phyloP scores from a whole-genome alignment of 768 basidiomycete genomes.

The Suillus subaureus region DNA sequence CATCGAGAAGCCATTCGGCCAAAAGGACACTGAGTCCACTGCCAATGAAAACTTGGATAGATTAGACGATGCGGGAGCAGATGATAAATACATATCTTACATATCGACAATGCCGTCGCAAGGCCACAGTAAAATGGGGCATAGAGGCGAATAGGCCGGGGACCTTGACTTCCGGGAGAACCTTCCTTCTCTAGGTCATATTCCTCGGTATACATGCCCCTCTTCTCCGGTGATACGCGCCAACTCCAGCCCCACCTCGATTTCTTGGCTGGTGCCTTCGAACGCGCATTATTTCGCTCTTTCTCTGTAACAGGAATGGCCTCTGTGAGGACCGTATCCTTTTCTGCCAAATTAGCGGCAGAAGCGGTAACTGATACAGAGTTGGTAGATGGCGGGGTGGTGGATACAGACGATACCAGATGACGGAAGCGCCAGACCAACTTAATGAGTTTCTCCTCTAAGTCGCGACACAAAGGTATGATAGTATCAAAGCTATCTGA shows the following conservation, averaged over 20 bases:
- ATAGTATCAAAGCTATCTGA: conserved; percentile 80
- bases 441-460: conserved; percentile 79
- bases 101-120: conserved; percentile 60
- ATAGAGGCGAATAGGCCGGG: conserved; percentile 60
- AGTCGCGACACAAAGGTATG: conserved; percentile 67
- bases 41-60: conserved; percentile 63
- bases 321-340: conserved; percentile 25
- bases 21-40: conserved; percentile 61
- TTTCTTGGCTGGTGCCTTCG: conserved; percentile 5
- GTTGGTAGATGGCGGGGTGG: conserved; percentile 21
- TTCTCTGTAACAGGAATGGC: conserved; percentile 24
- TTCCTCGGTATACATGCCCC: conserved; percentile 4
- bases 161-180: conserved; percentile 18
- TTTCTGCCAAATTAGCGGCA: conserved; percentile 54
- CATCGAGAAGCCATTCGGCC: conserved; percentile 71
- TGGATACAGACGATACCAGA: conserved; percentile 10
- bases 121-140: conserved; percentile 76
- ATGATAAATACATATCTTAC: conserved; percentile 41
- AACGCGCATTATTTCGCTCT: conserved; percentile 5
- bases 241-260: conserved; percentile 44
- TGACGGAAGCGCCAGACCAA: conserved; percentile 69
- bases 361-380: conserved; percentile 52
- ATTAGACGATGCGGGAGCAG: conserved; percentile 12
- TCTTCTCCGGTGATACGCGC: conserved; percentile 40
- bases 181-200: conserved; percentile 61